Base-by-base conservation (phyloP, 179 eudicot genomes). In the Pouteria campechiana region DNA sequence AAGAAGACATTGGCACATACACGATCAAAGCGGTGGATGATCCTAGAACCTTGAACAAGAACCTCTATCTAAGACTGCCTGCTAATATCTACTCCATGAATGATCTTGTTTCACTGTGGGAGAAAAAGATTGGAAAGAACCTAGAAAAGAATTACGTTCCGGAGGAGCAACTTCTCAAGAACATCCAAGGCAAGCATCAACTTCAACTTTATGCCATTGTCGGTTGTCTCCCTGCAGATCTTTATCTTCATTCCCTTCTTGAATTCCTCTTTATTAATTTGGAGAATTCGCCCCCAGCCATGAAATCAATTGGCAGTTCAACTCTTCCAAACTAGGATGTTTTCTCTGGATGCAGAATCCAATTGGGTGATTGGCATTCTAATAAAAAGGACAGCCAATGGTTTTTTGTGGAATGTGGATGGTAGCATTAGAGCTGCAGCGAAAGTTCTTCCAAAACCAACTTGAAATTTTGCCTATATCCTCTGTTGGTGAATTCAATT, bases 21-120 rank as follows among this genome's bases (percentile, higher is more conserved):
- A 80, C 89, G 6, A 70, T 80, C 35, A 55, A 41, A 41, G 73
- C 78, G 7, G 70, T 65, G 34, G 82, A 79, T 41, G 87, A 79
- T 57, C 87, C 87, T 19, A 60, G 74, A 52, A 75, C 83, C 25
- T 37, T 76, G 50, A 70, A 76, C 64, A 80, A 76, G 54, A 54
- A 46, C 27, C 72, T 80, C 27, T 73, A 80, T 65, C 38, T 80
- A 8, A 70, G 55, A 6, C 81, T 81, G 8, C 55, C 81, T 7
- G 59, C 46, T 10, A 81, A 68, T 65, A 68, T 32, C 3, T 46
- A 62, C 41, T 62, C 88, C 0, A 57, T 72, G 45, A 76, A 80
- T 41, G 78, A 80, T 9, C 69, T 80, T 0, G 72, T 76, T 12
- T 54, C 72, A n/a, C 52, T 73, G 68, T 80, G 89, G 89, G 89